Base-by-base conservation (phyloP, 768 basidiomycete genomes). In the Rhizopogon sp. region DNA sequence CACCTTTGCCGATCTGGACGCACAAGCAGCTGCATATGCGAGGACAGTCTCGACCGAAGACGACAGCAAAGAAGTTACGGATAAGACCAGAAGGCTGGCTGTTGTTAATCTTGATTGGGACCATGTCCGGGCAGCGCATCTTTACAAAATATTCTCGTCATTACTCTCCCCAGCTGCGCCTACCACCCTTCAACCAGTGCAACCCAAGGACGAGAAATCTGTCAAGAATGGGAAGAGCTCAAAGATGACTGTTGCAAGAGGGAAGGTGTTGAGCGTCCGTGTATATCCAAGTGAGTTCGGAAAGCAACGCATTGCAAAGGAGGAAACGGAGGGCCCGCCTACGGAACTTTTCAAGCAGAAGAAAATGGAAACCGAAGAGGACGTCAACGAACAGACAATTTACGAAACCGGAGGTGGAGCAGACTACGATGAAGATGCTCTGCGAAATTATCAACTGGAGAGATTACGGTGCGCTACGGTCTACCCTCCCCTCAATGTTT, bases 101-200 rank as follows among this genome's bases (percentile, higher is more conserved):
- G 81, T 88, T 43, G 96, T 98, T 59, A 98, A 98, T 68, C 81
- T 98, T 50, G 97, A 99, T 72, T 99, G 97, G 97, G 97, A 98
- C 68, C 82, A 98, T 70, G 84, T 98, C 50, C 87, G 88, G 53
- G 93, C 96, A 0, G 74, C 74, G 17, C 94, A 98, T 67, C 75
- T 99, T 11, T 97, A 85, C 81, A 93, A 90, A 71, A 90, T 98
- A 37, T 92, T 91, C 71, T 83, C 90, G 16, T 98, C 95, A 2
- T 80, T 94, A 41, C 78, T 96, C 5, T 87, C 89, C 6, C 70
- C 81, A 13, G 71, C 78, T 10, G 79, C 82, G 5, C 74, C 83
- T 13, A 65, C 76, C 16, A 58, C 73, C 17, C 65, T 59, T 13
- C 3, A 72, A 41, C 66, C 56, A 56, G 60, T 43, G 37, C 58